Conservation (phyloP, 1,284 basidiomycete genomes). For the Pseudozyma thailandica region DNA sequence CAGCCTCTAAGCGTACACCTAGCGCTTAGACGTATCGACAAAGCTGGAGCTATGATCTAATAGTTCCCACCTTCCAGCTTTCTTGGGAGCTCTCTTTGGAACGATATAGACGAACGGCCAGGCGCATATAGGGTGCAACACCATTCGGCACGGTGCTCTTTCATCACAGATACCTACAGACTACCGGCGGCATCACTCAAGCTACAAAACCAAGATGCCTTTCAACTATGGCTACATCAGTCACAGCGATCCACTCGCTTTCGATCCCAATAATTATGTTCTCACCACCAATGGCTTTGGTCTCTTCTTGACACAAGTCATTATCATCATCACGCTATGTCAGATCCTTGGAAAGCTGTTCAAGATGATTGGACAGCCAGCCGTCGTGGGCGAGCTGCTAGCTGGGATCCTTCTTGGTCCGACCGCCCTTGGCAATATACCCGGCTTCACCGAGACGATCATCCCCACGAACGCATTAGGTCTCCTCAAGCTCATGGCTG, state of each 20-base stretch:
- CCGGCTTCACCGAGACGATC: slow-evolving; percentile 49
- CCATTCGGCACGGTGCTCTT: no score
- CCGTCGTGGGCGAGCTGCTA: slow-evolving; percentile 51
- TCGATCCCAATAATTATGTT: slow-evolving; percentile 40
- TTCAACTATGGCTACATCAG: slow-evolving; percentile 47
- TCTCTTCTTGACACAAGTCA: slow-evolving; percentile 47
- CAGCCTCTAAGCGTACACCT: not conserved
- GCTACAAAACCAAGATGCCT: not conserved
- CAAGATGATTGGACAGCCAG: slow-evolving; percentile 45
- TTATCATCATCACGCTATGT: slow-evolving; percentile 54
- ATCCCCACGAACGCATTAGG: slow-evolving; percentile 34
- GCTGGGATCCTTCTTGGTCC: slow-evolving; percentile 53
- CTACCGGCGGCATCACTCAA: no score
- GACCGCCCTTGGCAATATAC: slow-evolving; percentile 52
- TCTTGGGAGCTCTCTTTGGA: not conserved
- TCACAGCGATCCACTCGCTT: slow-evolving; percentile 44
- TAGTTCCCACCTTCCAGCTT: not conserved
- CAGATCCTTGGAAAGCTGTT: slow-evolving; percentile 44
- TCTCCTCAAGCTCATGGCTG: slow-evolving; percentile 48
- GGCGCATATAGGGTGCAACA: not conserved
- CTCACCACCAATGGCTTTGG: slow-evolving; percentile 51
- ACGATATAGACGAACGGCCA: not conserved
- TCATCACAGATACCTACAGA: no score
- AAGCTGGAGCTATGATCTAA: not conserved
- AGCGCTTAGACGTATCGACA: not conserved